A percentile compares a stretch with the other conserved stretches of the same genome.
phyloP scores from a whole-genome alignment of 345 rosid genomes.

The Hypericum perforatum region DNA sequence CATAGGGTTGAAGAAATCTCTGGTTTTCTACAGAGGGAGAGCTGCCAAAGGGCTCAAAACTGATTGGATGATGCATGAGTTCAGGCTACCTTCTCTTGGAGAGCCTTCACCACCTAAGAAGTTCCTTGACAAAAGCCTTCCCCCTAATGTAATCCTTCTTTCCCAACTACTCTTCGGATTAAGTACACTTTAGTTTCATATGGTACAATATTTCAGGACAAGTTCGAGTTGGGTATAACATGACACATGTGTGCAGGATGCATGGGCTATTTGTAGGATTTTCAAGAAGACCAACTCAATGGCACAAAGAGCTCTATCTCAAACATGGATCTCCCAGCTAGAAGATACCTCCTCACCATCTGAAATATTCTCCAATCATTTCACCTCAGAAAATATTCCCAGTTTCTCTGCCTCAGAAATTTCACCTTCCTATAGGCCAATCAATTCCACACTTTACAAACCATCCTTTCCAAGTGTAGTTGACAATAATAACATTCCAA shows the following conservation, averaged over 20 bases:
- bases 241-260: slow-evolving; percentile 36
- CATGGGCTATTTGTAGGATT: slow-evolving; percentile 97
- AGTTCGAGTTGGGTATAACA: background rate
- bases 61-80: slow-evolving; percentile 99
- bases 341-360: slow-evolving; percentile 20
- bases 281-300: slow-evolving; percentile 72
- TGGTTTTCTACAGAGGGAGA: slow-evolving; percentile 86
- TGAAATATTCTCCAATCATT: slow-evolving; percentile 23
- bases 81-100: slow-evolving; percentile 63
- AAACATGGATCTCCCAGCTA: slow-evolving; percentile 39
- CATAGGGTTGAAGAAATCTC: slow-evolving; percentile 86
- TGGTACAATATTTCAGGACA: background rate
- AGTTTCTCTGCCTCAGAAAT: slow-evolving; percentile 24
- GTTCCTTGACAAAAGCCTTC: slow-evolving; percentile 47
- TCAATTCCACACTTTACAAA: slow-evolving; percentile 2
- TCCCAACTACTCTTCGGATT: background rate
- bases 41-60: slow-evolving; percentile 91
- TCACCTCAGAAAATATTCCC: slow-evolving; percentile 37
- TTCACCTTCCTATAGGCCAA: slow-evolving; percentile 18
- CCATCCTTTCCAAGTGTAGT: slow-evolving; percentile 22
- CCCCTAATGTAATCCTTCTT: slow-evolving; percentile 40
- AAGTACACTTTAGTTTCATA: background rate
- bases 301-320: slow-evolving; percentile 60
- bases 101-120: slow-evolving; percentile 46
- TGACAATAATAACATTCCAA: slow-evolving; percentile 23